Base-by-base conservation (phyloP, 2,329 filamentous ascomycete genomes). In the Hypoxylon sp. region DNA sequence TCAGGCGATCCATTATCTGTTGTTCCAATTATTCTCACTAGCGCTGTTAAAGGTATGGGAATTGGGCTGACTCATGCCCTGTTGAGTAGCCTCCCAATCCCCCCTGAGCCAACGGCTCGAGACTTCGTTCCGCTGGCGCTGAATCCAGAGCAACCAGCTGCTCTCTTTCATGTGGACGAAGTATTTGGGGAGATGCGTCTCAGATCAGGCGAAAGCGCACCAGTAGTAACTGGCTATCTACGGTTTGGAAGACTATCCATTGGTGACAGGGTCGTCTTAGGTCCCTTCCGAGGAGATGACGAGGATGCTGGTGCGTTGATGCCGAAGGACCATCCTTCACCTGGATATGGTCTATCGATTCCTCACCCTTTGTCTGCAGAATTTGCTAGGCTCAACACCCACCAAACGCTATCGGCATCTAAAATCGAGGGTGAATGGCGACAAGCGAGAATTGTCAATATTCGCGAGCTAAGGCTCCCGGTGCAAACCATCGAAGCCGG, bases 111-210 rank as follows among this genome's bases (percentile, higher is more conserved):
- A 5, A 81, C 78, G 1, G 67, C 79, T 1, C 74, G 75, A 38
- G 81, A 85, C 59, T 82, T 78, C 53, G 71, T 79, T n/a, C 79
- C 80, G 1, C 73, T 74, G 30, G 75, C 75, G 1, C 65, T 84
- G 43, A 84, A 84, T 50, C 82, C 83, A 0, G 78, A 84, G 51
- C 79, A 82, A 46, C 82, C 84, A 1, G 75, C 76, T 3, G 82
- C 82, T 23, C 73, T 97, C 2, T 97, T 97, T 65, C 89, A 97
- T 65, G 82, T 97, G 16, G 93, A 97, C 67, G 93, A 97, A 62
- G 85, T 91, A 1, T 97, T 96, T 69, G n/a, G n/a, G n/a, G 89
- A 82, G 50, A 81, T 92, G 9, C 82, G 87, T 1, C 80, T 82
- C 1, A 83, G 84, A 1, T 37, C 54, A 11, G 60, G 56, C 11